Evolutionary conservation across 352 stramenopile species (phyloP).

Genomic region (Globisporangium nodosum): DNA sequence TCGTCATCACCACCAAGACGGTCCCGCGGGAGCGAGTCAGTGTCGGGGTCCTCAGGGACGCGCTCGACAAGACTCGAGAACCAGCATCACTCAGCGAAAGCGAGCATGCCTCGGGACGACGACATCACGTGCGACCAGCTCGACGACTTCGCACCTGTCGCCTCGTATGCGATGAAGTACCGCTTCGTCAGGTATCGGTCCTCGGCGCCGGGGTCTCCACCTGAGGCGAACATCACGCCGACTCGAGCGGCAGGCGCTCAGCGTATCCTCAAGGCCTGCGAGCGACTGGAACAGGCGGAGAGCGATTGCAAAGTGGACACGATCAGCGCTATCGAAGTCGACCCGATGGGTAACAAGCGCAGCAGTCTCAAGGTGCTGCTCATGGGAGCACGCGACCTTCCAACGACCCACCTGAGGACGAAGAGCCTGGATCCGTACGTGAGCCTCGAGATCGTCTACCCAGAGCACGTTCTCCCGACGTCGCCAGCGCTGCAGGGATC

Average conservation of each 20-base stretch:
- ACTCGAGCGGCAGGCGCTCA: constrained; percentile 24
- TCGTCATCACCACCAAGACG: constrained; percentile 9
- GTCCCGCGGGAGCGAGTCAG: background rate
- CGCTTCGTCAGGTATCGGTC: constrained; percentile 27
- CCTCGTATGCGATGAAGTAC: constrained; percentile 45
- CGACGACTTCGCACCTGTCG: constrained; percentile 39
- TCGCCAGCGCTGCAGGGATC: background rate
- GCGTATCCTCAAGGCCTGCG: constrained; percentile 51
- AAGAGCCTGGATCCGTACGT: constrained; percentile 76
- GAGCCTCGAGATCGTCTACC: constrained; percentile 57
- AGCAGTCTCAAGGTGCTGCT: constrained; percentile 52
- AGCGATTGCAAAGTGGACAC: constrained; percentile 39
- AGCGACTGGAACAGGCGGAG: constrained; percentile 43
- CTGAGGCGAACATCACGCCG: background rate
- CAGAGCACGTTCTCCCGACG: constrained; percentile 16
- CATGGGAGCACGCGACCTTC: constrained; percentile 44
- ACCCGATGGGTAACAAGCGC: constrained; percentile 40
- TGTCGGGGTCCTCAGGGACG: background rate
- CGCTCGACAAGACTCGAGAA: background rate
- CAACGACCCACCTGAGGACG: constrained; percentile 51
- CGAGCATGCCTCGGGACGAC: constrained; percentile 10
- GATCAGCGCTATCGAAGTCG: constrained; percentile 56
- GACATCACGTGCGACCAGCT: constrained; percentile 40
- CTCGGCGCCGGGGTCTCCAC: constrained; percentile 12
- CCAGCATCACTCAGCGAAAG: background rate